Evolutionary conservation across 1,284 basidiomycete genomes (phyloP), one percentile per base, ranked within the genome.

Genomic region (Xerocomus minutiporus): DNA sequence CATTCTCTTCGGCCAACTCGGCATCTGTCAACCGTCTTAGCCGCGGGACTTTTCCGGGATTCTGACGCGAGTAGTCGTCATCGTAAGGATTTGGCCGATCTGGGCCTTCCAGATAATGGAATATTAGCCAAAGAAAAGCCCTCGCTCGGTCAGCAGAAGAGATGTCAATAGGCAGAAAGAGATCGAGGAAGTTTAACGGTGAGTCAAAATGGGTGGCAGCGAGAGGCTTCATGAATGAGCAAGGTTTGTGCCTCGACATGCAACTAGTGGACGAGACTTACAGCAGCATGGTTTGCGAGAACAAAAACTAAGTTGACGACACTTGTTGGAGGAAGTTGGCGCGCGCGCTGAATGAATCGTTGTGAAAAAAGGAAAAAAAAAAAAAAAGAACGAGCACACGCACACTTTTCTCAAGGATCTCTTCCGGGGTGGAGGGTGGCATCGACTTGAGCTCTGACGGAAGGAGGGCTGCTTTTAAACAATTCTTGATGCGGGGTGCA

Each of bases 61-160:
- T 64, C 51, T 69, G 63, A 34, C 69, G 70, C 4, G 85, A 75
- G 59, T 77, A 75, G 8, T 76, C 71, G 59, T 88, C 85, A 39
- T 78, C 75, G 62, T 84, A 91, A 4, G 88, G 88, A 63, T 89
- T 91, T 20, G 71, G 66, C 4, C 71, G 67, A 36, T 71, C 70
- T 8, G 79, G 71, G 42, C 74, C 74, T 68, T 92, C 89, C 53
- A 91, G 74, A 65, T 92, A 90, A 63, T 89, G 77, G 65, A 83
- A 89, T 51, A 88, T 73, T 41, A 91, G 76, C 84, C 88, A 91
- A 23, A 93, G 78, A 67, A 93, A 91, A 2, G 82, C 86, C 51
- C 75, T 75, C 12, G 87, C 88, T 36, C 91, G 84, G 55, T 86
- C 83, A 5, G 69, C 67, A 7, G 91, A 89, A 17, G 84, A 80